Evolutionary conservation across 306 rosid genomes (phyloP), one percentile per base, ranked within the genome.

Genomic region (Quercus agrifolia): DNA sequence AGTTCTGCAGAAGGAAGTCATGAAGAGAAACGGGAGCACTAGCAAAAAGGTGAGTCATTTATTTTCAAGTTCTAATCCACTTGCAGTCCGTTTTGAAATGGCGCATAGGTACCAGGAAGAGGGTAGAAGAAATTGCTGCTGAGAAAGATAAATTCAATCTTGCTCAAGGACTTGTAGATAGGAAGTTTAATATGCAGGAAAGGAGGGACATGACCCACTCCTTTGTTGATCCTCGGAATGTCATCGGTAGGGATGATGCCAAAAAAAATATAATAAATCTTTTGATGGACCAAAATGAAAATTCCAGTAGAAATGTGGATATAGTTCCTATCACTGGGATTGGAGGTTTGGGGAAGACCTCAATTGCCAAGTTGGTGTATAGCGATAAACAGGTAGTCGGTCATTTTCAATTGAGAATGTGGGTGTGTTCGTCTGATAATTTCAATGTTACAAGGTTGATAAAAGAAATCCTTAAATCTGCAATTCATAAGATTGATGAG

Each of bases 351-450:
- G 64, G 64, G 27, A 58, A 58, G 64, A 58, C 64, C 1, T 0
- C 64, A 58, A 17, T 59, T 27, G 20, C 70, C 1, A 70, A 63
- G 49, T 13, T 63, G 14, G 79, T 63, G 33, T 55, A 63, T 18
- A 74, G 74, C 38, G 75, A 80, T 66, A 1, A 25, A 15, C 56
- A 14, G 46, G 83, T 66, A 56, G 68, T 6, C 0, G 13, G 15
- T 0, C 54, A 80, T 71, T 80, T 80, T 21, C 61, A 80, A 57
- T 35, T 67, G 75, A 80, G 68, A 56, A 55, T 41, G 23, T 80
- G 83, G 75, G 70, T 80, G 2, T 80, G 74, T 25, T 61, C 41
- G 2, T 80, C 75, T 11, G 79, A 80, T 18, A 78, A 84, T 5
- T 77, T 77, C 41, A 59, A 77, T 78, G 21, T 28, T 8, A 73